phyloP scores from a whole-genome alignment of 2,329 filamentous ascomycete species.

The Arthrobotrys musiformis region DNA sequence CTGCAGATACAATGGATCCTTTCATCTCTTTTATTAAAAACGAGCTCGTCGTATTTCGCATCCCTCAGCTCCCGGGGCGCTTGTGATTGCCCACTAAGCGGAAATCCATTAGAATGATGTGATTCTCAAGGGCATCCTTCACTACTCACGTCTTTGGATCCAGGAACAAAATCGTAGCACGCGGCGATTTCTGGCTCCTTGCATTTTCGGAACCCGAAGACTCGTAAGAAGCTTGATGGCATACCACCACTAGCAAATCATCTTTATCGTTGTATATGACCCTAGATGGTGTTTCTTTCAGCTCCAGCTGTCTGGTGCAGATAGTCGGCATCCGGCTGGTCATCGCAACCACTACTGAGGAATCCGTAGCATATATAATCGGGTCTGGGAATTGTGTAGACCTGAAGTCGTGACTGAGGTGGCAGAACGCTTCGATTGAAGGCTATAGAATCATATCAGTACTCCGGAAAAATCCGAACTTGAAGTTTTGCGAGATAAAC shows the following conservation, averaged over 20 bases:
- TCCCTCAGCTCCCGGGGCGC: slow-evolving; percentile 57
- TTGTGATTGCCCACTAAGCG: slow-evolving; percentile 55
- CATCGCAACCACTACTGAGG: slow-evolving; percentile 58
- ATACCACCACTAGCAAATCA: slow-evolving; percentile 58
- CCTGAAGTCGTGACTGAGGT: slow-evolving; percentile 50
- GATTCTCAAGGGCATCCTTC: background rate
- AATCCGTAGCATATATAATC: slow-evolving; percentile 58
- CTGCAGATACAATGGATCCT: slow-evolving; percentile 59
- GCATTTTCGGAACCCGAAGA: background rate
- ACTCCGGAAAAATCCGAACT: background rate
- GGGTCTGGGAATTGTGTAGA: slow-evolving; percentile 57
- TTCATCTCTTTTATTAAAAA: slow-evolving; percentile 59
- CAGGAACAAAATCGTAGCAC: slow-evolving; percentile 56
- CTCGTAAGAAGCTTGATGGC: slow-evolving; percentile 50
- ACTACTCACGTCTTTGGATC: slow-evolving; percentile 58
- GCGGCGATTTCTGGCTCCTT: background rate
- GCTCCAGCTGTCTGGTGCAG: slow-evolving; percentile 58
- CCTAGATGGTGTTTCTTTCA: slow-evolving; percentile 58
- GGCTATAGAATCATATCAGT: slow-evolving; percentile 30
- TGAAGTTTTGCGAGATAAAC: background rate
- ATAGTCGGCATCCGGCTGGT: slow-evolving; percentile 57
- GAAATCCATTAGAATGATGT: background rate
- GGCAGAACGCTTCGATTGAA: slow-evolving; percentile 37
- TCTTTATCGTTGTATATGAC: slow-evolving; percentile 57
- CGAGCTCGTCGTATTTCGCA: slow-evolving; percentile 56